Percentiles rank a stretch among this genome's conserved stretches.
phyloP scores from a whole-genome alignment of 352 stramenopile genomes.

The Globisporangium paroecandrum region DNA sequence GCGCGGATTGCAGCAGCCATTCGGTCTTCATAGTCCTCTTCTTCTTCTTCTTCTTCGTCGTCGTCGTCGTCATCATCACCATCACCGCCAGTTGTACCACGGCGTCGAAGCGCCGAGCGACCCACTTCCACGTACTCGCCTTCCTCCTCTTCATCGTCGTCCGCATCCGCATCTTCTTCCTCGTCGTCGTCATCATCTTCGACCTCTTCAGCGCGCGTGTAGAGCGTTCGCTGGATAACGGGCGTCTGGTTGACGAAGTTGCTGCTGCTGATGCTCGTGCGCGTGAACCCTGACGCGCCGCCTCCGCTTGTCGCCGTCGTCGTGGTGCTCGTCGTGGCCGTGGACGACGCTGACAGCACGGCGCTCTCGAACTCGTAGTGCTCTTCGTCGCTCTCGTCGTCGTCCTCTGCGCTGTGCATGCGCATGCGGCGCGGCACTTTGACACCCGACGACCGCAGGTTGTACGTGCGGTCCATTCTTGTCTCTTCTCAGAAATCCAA shows the following conservation, averaged over 20 bases:
- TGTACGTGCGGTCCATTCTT: conserved; percentile 27
- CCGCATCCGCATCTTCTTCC: conserved; percentile 31
- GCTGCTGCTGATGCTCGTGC: conserved; percentile 8
- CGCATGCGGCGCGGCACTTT: conserved; percentile 14
- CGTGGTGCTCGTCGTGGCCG: neutral
- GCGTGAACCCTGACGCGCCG: neutral
- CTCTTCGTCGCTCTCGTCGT: conserved; percentile 9
- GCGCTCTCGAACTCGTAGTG: conserved; percentile 16
- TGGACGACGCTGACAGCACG: neutral
- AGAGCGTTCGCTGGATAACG: conserved; percentile 59
- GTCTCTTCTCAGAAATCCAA: neutral
- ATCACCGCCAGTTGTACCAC: neutral
- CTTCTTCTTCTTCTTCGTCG: neutral
- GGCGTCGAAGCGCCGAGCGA: conserved; percentile 16
- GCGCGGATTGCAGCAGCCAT: neutral
- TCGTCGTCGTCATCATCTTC: conserved; percentile 30
- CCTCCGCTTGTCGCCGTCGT: neutral
- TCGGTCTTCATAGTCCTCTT: neutral
- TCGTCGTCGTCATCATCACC: neutral
- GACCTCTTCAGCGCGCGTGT: conserved; percentile 38
- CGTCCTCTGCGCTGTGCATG: neutral
- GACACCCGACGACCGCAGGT: conserved; percentile 27
- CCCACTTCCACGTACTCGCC: conserved; percentile 29
- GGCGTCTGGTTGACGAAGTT: conserved; percentile 38
- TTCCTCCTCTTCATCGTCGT: conserved; percentile 26